Conservation (phyloP, 139 green algal species). For the Picochlorum sp. region DNA sequence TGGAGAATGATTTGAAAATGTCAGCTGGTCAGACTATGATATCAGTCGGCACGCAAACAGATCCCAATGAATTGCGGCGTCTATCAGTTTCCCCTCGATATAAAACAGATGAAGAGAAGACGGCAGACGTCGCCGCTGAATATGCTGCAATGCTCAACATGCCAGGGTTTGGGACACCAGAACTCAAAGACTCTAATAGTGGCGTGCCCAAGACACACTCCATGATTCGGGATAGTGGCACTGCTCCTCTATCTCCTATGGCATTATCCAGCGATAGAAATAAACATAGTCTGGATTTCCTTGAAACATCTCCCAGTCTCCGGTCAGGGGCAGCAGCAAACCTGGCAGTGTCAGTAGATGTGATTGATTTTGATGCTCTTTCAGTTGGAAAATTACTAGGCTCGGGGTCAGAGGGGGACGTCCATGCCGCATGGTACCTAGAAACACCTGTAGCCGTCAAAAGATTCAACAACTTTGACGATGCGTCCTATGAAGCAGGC, state of each 20-base stretch:
- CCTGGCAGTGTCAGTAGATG: constrained; percentile 12
- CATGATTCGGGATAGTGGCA: too few relatives aligned
- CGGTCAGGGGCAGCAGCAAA: too few relatives aligned
- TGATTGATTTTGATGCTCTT: constrained; percentile 18
- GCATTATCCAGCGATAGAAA: too few relatives aligned
- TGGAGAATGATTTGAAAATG: background rate
- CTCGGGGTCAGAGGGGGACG: constrained; percentile 30
- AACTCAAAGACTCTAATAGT: too few relatives aligned
- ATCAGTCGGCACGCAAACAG: background rate
- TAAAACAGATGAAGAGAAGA: constrained; percentile 5
- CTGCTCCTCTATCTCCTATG: too few relatives aligned
- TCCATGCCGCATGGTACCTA: constrained; percentile 38
- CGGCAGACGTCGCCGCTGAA: constrained; percentile 5
- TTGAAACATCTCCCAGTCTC: too few relatives aligned
- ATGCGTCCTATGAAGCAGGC: constrained; percentile 26
- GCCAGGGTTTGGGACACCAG: background rate
- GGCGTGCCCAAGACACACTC: too few relatives aligned
- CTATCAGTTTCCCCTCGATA: background rate
- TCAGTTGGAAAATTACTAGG: constrained; percentile 25
- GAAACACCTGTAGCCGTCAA: constrained; percentile 46
- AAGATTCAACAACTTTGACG: background rate
- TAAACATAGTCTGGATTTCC: too few relatives aligned
- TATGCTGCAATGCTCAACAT: constrained; percentile 4
- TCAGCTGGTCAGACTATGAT: background rate
- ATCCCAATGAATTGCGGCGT: background rate